phyloP scores from a whole-genome alignment of 2,329 filamentous ascomycete species.

The Orbilia brochopaga region DNA sequence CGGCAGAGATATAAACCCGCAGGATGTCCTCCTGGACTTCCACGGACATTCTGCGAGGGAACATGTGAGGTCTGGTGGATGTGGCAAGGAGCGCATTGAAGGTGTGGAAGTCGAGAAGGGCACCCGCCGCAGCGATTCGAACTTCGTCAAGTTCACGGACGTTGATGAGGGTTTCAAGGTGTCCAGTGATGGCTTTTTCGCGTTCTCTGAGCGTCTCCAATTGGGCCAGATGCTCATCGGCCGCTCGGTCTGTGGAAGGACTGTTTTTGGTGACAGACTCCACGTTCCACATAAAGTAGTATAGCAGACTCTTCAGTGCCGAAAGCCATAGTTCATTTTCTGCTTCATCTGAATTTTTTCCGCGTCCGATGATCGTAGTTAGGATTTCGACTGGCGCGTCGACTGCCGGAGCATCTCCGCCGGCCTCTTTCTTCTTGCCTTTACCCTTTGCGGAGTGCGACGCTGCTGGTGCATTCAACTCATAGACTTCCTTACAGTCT shows the following conservation, averaged over 20 bases:
- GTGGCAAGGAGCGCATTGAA: slow-evolving; percentile 74
- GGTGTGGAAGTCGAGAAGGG: slow-evolving; percentile 80
- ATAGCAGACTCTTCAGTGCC: slow-evolving; percentile 76
- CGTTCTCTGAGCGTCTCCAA: slow-evolving; percentile 38
- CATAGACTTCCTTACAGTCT: slow-evolving; percentile 76
- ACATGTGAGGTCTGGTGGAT: slow-evolving; percentile 59
- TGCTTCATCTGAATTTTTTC: slow-evolving; percentile 73
- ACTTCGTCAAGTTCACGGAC: slow-evolving; percentile 75
- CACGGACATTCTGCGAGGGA: slow-evolving; percentile 70
- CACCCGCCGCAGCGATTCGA: slow-evolving; percentile 75
- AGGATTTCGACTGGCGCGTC: slow-evolving; percentile 72
- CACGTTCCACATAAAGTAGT: slow-evolving; percentile 96
- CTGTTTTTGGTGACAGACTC: slow-evolving; percentile 65
- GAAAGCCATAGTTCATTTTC: slow-evolving; percentile 80
- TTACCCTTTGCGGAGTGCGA: slow-evolving; percentile 56
- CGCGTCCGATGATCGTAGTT: slow-evolving; percentile 74
- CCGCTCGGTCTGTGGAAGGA: slow-evolving; percentile 65
- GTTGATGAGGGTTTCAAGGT: slow-evolving; percentile 59
- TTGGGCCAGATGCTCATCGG: slow-evolving; percentile 62
- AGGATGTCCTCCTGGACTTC: slow-evolving; percentile 71
- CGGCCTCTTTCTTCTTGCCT: slow-evolving; percentile 55
- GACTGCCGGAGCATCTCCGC: slow-evolving; percentile 58
- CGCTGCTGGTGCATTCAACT: slow-evolving; percentile 62
- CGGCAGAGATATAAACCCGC: slow-evolving; percentile 76
- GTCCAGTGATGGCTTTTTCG: slow-evolving; percentile 56